Conservation (phyloP, 345 rosid genomes). For the Geranium brycei region DNA sequence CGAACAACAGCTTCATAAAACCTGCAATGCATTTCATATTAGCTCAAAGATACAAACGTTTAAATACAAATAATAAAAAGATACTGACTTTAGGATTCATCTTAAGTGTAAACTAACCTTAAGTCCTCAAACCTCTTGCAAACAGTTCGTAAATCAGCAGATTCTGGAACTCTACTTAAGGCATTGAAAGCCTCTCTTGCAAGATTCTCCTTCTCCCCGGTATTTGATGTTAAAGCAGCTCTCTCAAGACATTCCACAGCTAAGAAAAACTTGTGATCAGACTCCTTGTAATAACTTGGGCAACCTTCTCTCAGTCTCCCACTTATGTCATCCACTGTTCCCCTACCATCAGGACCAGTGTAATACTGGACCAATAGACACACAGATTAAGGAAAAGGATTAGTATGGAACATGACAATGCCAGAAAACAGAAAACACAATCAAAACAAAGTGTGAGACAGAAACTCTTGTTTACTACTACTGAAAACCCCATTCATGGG, state of each 20-base stretch:
- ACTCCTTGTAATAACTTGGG: conserved; percentile 92
- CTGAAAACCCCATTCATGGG: not conserved
- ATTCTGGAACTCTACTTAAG: conserved; percentile 83
- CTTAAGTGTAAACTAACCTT: conserved; percentile 33
- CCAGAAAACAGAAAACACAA: conserved; percentile 2
- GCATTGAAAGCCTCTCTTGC: conserved; percentile 80
- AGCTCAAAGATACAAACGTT: conserved; percentile 12
- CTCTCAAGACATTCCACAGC: conserved; percentile 94
- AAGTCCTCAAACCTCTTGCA: conserved; percentile 95
- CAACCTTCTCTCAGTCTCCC: conserved; percentile 75
- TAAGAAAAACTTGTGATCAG: conserved; percentile 90
- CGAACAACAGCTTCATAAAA: conserved; percentile 97
- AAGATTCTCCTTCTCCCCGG: conserved; percentile 63
- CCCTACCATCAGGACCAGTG: conserved; percentile 96
- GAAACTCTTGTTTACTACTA: conserved; percentile 1
- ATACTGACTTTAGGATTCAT: not conserved
- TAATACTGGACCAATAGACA: conserved; percentile 52
- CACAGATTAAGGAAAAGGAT: not conserved
- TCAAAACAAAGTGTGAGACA: not conserved
- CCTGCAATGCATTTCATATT: conserved; percentile 29
- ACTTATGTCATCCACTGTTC: conserved; percentile 90
- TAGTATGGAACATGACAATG: conserved; percentile 7
- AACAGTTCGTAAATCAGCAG: conserved; percentile 83
- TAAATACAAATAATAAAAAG: not conserved
- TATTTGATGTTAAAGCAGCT: conserved; percentile 57